A percentile compares a stretch with the other conserved stretches of the same genome.
Evolutionary conservation across 371 early-diverging fungal species (phyloP).

Genomic region (Mortierella sp.): DNA sequence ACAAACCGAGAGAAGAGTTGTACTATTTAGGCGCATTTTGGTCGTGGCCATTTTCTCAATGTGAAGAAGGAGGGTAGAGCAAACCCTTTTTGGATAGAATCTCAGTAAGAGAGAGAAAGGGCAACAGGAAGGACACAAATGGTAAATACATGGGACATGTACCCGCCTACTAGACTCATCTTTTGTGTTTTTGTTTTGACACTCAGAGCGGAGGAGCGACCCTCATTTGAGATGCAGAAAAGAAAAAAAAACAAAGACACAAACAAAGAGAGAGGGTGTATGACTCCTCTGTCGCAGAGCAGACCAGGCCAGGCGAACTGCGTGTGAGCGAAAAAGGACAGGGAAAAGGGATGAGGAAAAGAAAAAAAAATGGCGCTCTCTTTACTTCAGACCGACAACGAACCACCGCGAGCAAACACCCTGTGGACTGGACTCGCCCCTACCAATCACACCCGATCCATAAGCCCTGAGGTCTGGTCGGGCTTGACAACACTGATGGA

Average conservation of each 20-base stretch:
- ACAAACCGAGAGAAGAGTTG: neutral
- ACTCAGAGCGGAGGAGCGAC: slow-evolving; percentile 2
- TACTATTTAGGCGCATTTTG: neutral
- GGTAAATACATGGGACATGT: slow-evolving; percentile 1
- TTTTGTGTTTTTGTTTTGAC: slow-evolving; percentile 5
- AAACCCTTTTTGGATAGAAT: neutral
- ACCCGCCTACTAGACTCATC: neutral
- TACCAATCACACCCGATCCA: slow-evolving; percentile 3
- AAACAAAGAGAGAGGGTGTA: neutral
- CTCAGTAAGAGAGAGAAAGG: too few species aligned
- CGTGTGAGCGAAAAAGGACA: neutral
- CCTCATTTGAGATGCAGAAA: neutral
- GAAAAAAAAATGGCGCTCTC: neutral
- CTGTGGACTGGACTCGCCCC: neutral
- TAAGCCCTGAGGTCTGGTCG: neutral
- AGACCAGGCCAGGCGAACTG: too few species aligned
- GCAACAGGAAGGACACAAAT: too few species aligned
- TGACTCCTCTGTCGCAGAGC: slow-evolving; percentile 1
- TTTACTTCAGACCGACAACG: neutral
- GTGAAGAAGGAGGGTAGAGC: neutral
- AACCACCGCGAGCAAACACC: neutral
- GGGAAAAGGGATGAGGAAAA: neutral
- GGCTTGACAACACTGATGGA: neutral
- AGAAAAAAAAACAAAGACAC: neutral
- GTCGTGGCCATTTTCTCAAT: neutral